Base-by-base conservation (phyloP, 495 filamentous ascomycete species). In the Letharia columbiana region DNA sequence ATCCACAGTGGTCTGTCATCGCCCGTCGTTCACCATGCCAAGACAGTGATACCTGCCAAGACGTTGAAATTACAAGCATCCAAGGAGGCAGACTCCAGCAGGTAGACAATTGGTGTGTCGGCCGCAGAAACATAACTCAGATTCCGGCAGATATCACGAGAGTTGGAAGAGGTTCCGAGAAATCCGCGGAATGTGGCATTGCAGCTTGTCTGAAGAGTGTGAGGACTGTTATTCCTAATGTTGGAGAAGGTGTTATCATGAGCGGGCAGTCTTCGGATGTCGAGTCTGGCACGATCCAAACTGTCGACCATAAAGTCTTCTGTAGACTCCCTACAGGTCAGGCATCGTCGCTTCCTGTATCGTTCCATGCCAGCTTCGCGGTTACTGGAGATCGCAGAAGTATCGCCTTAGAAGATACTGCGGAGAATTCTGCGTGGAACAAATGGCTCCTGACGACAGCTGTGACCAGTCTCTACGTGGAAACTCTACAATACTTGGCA, bases 301-400 rank as follows among this genome's bases (percentile, higher is more conserved):
- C 5, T 67, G 15, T 54, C 67, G 63, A 71, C 35, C 69, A 72
- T 3, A 67, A 65, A 35, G 62, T 77, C 18, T 78, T 75, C 62
- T 77, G 73, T 58, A 73, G 63, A 18, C 67, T 79, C 2, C 78
- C 78, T 15, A 62, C 75, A 67, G 45, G 60, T 68, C 63, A 35
- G 61, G 44, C 23, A 63, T 78, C 67, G 28, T 65, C 66, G 62
- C 75, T 69, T 47, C 77, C 73, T 59, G 72, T 75, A 11, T 69
- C 70, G 35, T 59, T 75, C 18, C 71, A 75, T 54, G 72, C 73
- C 54, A 69, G 68, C 17, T 77, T 76, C 64, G 62, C 63, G 31
- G 62, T 76, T 13, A 71, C 71, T n/a, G 70, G 78, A n/a, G 76
- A 80, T 59, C 70, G 78, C 37, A 71, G 68, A 57, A 72, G 70